Evolutionary conservation across 805 yeast genomes (phyloP).

Genomic region (Millerago galiae): DNA sequence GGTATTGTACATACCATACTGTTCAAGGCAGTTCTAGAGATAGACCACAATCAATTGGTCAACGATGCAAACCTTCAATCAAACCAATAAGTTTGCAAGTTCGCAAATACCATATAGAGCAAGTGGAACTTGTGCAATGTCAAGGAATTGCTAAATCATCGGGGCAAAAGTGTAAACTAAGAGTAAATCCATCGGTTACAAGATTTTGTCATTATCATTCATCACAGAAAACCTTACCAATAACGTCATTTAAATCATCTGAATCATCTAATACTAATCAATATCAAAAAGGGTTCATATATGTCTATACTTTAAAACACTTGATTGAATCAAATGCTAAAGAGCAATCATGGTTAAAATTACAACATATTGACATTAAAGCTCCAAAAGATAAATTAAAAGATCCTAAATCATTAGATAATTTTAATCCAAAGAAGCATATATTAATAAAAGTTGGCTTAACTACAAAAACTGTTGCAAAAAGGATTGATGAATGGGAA

Average conservation of each 20-base stretch:
- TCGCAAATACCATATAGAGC: not conserved
- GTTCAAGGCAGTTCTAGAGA: too few species aligned
- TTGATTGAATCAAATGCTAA: slow-evolving; percentile 13
- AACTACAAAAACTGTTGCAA: slow-evolving; percentile 16
- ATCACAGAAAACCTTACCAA: slow-evolving; percentile 3
- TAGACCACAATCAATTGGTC: not conserved
- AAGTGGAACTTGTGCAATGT: not conserved
- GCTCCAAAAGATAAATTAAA: not conserved
- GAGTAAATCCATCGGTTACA: not conserved
- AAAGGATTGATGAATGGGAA: slow-evolving; percentile 22
- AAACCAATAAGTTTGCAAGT: not conserved
- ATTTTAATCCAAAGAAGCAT: slow-evolving; percentile 18
- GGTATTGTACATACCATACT: too few species aligned
- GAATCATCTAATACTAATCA: not conserved
- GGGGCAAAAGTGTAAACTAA: not conserved
- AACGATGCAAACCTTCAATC: slow-evolving; percentile 13
- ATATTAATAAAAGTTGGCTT: slow-evolving; percentile 22
- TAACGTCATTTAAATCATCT: not conserved
- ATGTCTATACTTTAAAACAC: slow-evolving; percentile 20
- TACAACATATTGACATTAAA: not conserved
- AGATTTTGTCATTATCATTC: slow-evolving; percentile 16
- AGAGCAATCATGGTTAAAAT: slow-evolving; percentile 3
- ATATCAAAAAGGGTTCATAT: slow-evolving; percentile 18
- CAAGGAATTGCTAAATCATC: not conserved
- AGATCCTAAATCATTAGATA: slow-evolving; percentile 1